A percentile compares a stretch with the other conserved stretches of the same genome.
Conservation (phyloP, 352 stramenopile genomes). For the Pilasporangium apinafurcum region DNA sequence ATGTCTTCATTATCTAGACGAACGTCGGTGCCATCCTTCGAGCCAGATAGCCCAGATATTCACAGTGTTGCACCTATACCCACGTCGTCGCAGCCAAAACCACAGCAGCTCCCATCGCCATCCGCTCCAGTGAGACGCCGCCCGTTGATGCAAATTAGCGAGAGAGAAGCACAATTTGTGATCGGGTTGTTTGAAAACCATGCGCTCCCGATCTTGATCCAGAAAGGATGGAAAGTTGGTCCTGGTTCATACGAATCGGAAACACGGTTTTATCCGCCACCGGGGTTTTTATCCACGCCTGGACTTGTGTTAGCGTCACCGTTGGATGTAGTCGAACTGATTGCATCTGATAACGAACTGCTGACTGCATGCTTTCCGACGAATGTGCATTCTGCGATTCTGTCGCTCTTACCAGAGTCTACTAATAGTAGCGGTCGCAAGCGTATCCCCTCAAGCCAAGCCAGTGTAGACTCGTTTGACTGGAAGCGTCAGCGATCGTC, state of each 20-base stretch:
- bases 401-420: conserved; percentile 52
- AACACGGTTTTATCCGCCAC: conserved; percentile 33
- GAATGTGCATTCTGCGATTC: conserved; percentile 68
- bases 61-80: not conserved
- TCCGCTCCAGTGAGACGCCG: not conserved
- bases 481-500: conserved; percentile 18
- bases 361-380: conserved; percentile 55
- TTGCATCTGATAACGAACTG: conserved; percentile 57
- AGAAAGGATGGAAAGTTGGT: conserved; percentile 60
- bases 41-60: conserved; percentile 11
- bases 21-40: conserved; percentile 23
- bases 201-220: conserved; percentile 52
- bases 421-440: conserved; percentile 9
- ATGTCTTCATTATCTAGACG: no score
- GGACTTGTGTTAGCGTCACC: conserved; percentile 43
- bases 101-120: not conserved
- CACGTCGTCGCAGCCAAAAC: not conserved
- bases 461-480: conserved; percentile 13
- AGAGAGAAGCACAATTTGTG: conserved; percentile 71
- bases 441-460: conserved; percentile 5
- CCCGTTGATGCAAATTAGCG: conserved; percentile 43
- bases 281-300: conserved; percentile 14
- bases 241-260: conserved; percentile 20
- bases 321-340: conserved; percentile 70
- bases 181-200: conserved; percentile 78